Evolutionary conservation across 352 stramenopile genomes (phyloP), one percentile per base, ranked within the genome.

Genomic region (Peronospora destructor): DNA sequence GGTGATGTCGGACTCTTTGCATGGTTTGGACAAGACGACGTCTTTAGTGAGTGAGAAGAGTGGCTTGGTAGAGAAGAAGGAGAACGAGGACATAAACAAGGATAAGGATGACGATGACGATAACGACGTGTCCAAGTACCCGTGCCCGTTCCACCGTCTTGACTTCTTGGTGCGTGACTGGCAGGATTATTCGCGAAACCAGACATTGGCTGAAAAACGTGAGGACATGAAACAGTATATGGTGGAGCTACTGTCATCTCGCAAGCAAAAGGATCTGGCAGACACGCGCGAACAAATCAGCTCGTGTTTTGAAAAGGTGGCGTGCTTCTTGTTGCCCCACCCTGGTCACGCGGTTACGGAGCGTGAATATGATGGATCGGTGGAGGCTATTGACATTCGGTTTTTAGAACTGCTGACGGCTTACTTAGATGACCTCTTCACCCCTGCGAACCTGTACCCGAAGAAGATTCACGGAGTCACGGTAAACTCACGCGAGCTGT

Each of bases 151-250:
- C 76, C 97, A 99, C 73, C 86, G 82, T 25, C 85, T 99, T 13
- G 94, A 99, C 70, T 99, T 99, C 49, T 69, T 99, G 12, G 95
- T 99, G 49, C 89, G 97, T 23, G 96, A 99, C 75, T 99, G 95
- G 94, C 94, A 98, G 65, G 94, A 98, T 57, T 98, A 98, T 59
- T 94, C 76, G n/a, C 70, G 80, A 32, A 97, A 71, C 64, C 86
- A 81, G 76, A 97, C 65, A 52, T 51, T 96, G 41, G 71, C 81
- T 10, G 82, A 94, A 56, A 94, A 95, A 55, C 76, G 88, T 41
- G 73, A 89, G 28, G 85, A 97, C 70, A 98, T 98, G 93, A 72
- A 89, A 42, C 67, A 84, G 49, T 98, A 98, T 64, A 86, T 97
- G 60, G 68, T 87, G 36, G 80, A 97, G 45, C 68, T 98, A 17